Evolutionary conservation across 2,329 filamentous ascomycete genomes (phyloP), one percentile per base, ranked within the genome.

Genomic region (Aspergillus proliferans): DNA sequence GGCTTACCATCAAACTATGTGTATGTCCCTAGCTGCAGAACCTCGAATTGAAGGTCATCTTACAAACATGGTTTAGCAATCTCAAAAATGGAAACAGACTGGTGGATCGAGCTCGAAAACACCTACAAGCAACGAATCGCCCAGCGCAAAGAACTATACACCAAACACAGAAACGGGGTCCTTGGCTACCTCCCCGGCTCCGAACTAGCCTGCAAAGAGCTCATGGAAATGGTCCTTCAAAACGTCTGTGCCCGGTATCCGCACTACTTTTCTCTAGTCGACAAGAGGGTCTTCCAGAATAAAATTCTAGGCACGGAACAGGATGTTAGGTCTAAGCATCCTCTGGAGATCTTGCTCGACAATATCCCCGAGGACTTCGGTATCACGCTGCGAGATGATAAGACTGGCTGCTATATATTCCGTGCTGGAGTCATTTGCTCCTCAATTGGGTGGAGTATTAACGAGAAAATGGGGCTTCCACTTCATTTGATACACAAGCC

Each of bases 1-100:
- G 89, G 74, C 78, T 0, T 95, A 94, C 62, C 87, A 93, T 63
- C 89, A 95, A 63, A 94, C 88, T 0, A 94, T 95, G 89, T 87
- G 88, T 92, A 79, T 58, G 84, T 76, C 4, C 10, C 14, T 34
- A 9, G 21, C 18, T 8, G 9, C 7, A 19, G 9, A 19, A 38
- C 34, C 21, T 21, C 14, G 15, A 38, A 38, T 7, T 38, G 6
- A 15, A 9, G 34, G 15, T 7, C 34, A 33, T 33, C 34, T 38
- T 4, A 38, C n/a, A 7, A 15, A 15, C 2, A 7, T 3, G 3
- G 12, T 48, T 43, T 51, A 93, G 87, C 88, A 2, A 73, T 92
- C 7, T 84, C 80, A 40, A 94, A 88, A 58, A 72, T 93, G 66
- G 87, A 95, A 53, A 73, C 83, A 0, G 84, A 94, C 63, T 95